Evolutionary conservation across 2,329 filamentous ascomycete species (phyloP).

Genomic region (Fusarium graminum): DNA sequence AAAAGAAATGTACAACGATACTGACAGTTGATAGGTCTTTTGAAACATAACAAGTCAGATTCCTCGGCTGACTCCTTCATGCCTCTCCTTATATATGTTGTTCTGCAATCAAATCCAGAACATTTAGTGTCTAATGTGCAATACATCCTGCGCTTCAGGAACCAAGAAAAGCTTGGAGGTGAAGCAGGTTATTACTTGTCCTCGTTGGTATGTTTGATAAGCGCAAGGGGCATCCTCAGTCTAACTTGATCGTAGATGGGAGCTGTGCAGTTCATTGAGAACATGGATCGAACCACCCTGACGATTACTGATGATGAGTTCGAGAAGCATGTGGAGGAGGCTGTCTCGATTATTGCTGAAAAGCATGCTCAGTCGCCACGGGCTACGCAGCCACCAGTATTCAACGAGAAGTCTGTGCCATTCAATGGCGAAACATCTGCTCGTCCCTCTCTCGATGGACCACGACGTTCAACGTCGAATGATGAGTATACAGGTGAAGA

Average conservation of each 20-base stretch:
- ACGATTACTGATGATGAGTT: conserved; percentile 97
- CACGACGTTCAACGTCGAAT: conserved; percentile 68
- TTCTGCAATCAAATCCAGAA: conserved; percentile 93
- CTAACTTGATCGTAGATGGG: conserved; percentile 72
- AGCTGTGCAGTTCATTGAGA: conserved; percentile 96
- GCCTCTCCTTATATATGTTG: conserved; percentile 93
- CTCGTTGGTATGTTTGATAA: conserved; percentile 74
- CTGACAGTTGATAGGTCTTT: conserved; percentile 70
- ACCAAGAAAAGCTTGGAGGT: conserved; percentile 96
- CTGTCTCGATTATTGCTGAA: conserved; percentile 95
- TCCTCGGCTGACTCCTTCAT: conserved; percentile 97
- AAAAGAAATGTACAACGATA: not conserved
- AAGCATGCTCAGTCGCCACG: conserved; percentile 73
- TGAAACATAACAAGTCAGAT: conserved; percentile 93
- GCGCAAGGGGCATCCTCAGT: not conserved
- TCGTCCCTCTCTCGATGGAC: conserved; percentile 61
- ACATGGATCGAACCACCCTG: conserved; percentile 90
- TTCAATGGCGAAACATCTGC: conserved; percentile 50
- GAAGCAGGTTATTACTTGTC: conserved; percentile 98
- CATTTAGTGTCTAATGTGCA: conserved; percentile 98
- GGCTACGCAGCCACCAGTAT: conserved; percentile 55
- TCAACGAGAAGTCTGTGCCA: conserved; percentile 60
- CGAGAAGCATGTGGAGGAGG: conserved; percentile 94
- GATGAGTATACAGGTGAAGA: conserved; percentile 73
- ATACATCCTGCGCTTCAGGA: conserved; percentile 96